phyloP scores from a whole-genome alignment of 1,139 yeast species.

The Saccharomyces hybrid region DNA sequence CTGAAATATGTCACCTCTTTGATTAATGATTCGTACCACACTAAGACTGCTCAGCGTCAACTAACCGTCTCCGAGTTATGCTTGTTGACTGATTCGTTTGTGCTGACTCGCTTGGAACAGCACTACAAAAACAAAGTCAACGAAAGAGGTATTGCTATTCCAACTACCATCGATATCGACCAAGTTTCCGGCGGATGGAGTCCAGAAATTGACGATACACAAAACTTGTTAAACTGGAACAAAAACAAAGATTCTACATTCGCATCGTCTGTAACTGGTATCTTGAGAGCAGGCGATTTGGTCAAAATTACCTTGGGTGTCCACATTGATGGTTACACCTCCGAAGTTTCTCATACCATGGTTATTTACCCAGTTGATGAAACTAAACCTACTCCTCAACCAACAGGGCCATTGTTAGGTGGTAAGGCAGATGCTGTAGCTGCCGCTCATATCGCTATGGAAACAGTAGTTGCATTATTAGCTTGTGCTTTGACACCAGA shows the following conservation, averaged over 20 bases:
- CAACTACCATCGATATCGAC: constrained; percentile 82
- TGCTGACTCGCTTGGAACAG: constrained; percentile 47
- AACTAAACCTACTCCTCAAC: constrained; percentile 34
- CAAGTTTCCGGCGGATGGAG: constrained; percentile 72
- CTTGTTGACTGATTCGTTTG: constrained; percentile 68
- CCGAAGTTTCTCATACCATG: constrained; percentile 76
- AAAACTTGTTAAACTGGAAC: constrained; percentile 28
- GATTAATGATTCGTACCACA: constrained; percentile 65
- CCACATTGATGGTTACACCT: constrained; percentile 92
- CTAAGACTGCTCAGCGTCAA: constrained; percentile 34
- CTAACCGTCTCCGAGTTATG: constrained; percentile 70
- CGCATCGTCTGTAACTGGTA: constrained; percentile 34
- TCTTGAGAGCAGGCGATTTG: constrained; percentile 69
- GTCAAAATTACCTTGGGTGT: constrained; percentile 80
- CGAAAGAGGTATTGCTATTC: constrained; percentile 88
- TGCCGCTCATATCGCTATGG: constrained; percentile 84
- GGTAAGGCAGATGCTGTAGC: constrained; percentile 84
- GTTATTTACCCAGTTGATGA: constrained; percentile 63
- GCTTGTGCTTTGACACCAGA: constrained; percentile 72
- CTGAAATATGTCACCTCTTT: constrained; percentile 57
- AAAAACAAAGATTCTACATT: constrained; percentile 17
- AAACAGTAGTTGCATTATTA: constrained; percentile 67
- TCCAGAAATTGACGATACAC: constrained; percentile 72
- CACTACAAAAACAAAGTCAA: constrained; percentile 51
- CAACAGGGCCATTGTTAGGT: constrained; percentile 76